Conservation (phyloP, 176 grass and related monocot species). For the Neostapfia colusana region DNA sequence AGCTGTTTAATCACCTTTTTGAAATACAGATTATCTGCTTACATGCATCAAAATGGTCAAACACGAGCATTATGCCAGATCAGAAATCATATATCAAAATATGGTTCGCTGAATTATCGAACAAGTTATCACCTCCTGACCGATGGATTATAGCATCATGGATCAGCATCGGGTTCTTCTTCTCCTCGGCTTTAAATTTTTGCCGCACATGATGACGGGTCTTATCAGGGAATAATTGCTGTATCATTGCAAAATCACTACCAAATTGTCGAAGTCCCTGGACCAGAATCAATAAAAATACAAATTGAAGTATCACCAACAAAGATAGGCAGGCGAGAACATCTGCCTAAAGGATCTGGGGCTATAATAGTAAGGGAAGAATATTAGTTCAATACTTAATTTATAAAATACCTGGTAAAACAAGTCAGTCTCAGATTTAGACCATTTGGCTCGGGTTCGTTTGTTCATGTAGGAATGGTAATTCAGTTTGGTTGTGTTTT, state of each 20-base stretch:
- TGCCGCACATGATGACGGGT: conserved; percentile 68
- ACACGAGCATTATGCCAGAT: conserved; percentile 15
- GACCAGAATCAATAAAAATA: conserved; percentile 35
- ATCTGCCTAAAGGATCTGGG: neutral
- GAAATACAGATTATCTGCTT: conserved; percentile 74
- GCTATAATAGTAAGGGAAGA: conserved; percentile 15
- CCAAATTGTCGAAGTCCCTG: conserved; percentile 94
- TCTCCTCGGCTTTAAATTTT: conserved; percentile 88
- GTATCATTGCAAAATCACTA: conserved; percentile 96
- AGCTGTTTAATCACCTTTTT: conserved; percentile 78
- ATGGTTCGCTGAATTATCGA: conserved; percentile 10
- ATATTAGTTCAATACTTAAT: conserved; percentile 27
- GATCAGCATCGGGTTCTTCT: conserved; percentile 61
- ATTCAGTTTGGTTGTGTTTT: conserved; percentile 65
- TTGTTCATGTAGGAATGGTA: conserved; percentile 89
- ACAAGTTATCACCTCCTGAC: conserved; percentile 47
- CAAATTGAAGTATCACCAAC: conserved; percentile 19
- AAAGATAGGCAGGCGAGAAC: conserved; percentile 7
- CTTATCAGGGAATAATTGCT: conserved; percentile 74
- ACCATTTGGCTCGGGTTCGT: conserved; percentile 53
- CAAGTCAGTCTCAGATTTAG: conserved; percentile 78
- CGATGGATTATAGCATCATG: conserved; percentile 71
- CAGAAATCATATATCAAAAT: conserved; percentile 29
- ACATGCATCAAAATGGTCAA: conserved; percentile 11
- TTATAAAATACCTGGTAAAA: conserved; percentile 78